Percentiles rank a stretch among this genome's conserved stretches.
Evolutionary conservation across 495 filamentous ascomycete species (phyloP).

Genomic region (Aspergillus cristatus): DNA sequence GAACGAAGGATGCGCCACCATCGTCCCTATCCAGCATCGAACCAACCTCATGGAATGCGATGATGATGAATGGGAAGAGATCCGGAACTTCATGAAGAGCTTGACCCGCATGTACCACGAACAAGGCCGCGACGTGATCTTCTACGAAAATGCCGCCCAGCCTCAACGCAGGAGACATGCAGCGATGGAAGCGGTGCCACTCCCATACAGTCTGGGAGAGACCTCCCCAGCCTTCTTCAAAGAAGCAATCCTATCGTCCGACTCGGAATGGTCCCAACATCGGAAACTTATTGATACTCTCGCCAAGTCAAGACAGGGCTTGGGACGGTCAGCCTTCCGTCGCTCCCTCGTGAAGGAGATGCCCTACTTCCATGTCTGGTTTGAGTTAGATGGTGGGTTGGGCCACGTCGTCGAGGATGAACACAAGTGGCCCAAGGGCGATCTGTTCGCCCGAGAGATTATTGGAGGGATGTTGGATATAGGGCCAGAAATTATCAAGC

Average conservation of each 20-base stretch:
- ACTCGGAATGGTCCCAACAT: slow-evolving; percentile 93
- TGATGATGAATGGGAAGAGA: slow-evolving; percentile 98
- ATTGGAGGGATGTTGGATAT: slow-evolving; percentile 89
- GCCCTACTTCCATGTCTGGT: slow-evolving; percentile 99
- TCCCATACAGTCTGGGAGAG: slow-evolving; percentile 79
- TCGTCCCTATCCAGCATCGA: slow-evolving; percentile 83
- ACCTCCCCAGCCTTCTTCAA: slow-evolving; percentile 92
- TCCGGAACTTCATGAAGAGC: slow-evolving; percentile 98
- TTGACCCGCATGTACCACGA: slow-evolving; percentile 88
- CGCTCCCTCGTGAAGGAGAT: slow-evolving; percentile 84
- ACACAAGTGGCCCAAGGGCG: slow-evolving; percentile 80
- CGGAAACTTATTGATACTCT: slow-evolving; percentile 88
- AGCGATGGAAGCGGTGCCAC: slow-evolving; percentile 73
- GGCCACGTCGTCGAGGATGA: slow-evolving; percentile 89
- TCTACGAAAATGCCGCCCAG: slow-evolving; percentile 92
- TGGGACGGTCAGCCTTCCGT: slow-evolving; percentile 78
- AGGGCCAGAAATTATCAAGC: slow-evolving; percentile 76
- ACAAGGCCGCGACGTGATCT: slow-evolving; percentile 82
- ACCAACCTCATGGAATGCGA: slow-evolving; percentile 92
- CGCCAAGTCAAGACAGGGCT: slow-evolving; percentile 53
- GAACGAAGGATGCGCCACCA: slow-evolving; percentile 70
- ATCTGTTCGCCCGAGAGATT: slow-evolving; percentile 87
- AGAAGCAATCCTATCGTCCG: slow-evolving; percentile 79
- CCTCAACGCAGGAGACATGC: slow-evolving; percentile 75
- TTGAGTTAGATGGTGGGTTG: slow-evolving; percentile 81